A percentile compares a stretch with the other conserved stretches of the same genome.
Conservation (phyloP, 2,329 filamentous ascomycete genomes). For the Mollisiaceae sp. region DNA sequence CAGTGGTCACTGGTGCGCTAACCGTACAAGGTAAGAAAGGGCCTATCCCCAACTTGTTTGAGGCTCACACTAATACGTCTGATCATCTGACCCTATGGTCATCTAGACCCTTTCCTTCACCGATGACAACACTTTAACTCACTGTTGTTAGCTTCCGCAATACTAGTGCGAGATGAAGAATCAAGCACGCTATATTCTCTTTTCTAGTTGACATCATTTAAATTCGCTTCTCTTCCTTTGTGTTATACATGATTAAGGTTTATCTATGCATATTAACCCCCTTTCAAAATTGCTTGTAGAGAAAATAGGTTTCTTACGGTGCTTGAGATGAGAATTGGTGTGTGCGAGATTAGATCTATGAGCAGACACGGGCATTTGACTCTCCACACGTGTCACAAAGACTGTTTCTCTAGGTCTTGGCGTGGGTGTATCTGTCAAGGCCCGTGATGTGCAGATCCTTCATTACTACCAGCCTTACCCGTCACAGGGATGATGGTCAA, state of each 20-base stretch:
- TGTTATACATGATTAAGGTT: not conserved
- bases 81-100: not conserved
- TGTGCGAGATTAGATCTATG: no score
- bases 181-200: not conserved
- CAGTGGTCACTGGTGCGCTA: not conserved
- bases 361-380: no score
- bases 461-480: constrained; percentile 9
- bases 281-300: no score
- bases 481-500: constrained; percentile 2
- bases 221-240: not conserved
- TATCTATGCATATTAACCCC: not conserved
- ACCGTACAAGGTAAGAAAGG: not conserved
- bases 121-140: not conserved
- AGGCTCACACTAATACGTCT: not conserved
- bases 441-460: not conserved
- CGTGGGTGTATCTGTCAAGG: not conserved
- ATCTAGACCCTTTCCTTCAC: not conserved
- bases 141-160: not conserved
- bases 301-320: no score
- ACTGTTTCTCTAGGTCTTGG: not conserved
- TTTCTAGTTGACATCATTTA: constrained; percentile 2
- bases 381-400: no score
- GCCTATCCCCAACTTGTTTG: not conserved
- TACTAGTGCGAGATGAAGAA: not conserved
- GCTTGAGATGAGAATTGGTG: no score